A percentile compares a stretch with the other conserved stretches of the same genome.
These are phyloP conservation scores for Cladosporium sp. DNA, from an alignment of 2,329 filamentous ascomycete species.

Conservation along the genomic window DNA sequence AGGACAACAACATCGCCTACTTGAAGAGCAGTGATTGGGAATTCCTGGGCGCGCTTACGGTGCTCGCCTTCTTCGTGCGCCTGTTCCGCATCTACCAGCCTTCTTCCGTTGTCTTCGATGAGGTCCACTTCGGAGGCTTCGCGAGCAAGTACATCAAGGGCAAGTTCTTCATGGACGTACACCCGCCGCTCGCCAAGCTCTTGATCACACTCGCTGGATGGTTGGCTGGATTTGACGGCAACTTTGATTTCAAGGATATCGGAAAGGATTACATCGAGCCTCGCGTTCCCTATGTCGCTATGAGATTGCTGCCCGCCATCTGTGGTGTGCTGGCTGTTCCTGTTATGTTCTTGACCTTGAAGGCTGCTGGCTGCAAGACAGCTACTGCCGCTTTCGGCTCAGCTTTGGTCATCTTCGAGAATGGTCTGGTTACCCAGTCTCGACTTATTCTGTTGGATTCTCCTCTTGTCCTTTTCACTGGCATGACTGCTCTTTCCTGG, in stretches of 20 bases:
- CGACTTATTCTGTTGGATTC: conserved; percentile 95
- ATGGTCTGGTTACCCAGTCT: conserved; percentile 91
- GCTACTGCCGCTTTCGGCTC: conserved; percentile 82
- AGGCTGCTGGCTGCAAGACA: conserved; percentile 85
- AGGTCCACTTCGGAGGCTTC: conserved; percentile 98
- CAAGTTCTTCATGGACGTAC: conserved; percentile 99
- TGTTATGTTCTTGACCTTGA: conserved; percentile 91
- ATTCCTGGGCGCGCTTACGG: conserved; percentile 69
- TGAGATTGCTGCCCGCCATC: conserved; percentile 90
- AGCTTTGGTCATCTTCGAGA: conserved; percentile 90
- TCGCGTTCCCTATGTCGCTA: conserved; percentile 92
- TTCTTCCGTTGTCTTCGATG: conserved; percentile 95
- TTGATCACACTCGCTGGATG: conserved; percentile 94
- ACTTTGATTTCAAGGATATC: conserved; percentile 99
- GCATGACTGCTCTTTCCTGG: conserved; percentile 86
- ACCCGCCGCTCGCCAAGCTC: conserved; percentile 94
- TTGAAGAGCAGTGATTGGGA: conserved; percentile 84
- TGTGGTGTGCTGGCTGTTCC: conserved; percentile 87
- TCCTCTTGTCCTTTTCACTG: conserved; percentile 89
- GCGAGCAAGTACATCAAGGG: conserved; percentile 99
- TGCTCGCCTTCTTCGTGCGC: conserved; percentile 76
- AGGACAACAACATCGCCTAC: conserved; percentile 88
- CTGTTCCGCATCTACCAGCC: conserved; percentile 96
- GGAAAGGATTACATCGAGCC: conserved; percentile 98
- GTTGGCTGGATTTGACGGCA: conserved; percentile 90